Conservation (phyloP, 768 basidiomycete genomes). For the Kwoniella pini region DNA sequence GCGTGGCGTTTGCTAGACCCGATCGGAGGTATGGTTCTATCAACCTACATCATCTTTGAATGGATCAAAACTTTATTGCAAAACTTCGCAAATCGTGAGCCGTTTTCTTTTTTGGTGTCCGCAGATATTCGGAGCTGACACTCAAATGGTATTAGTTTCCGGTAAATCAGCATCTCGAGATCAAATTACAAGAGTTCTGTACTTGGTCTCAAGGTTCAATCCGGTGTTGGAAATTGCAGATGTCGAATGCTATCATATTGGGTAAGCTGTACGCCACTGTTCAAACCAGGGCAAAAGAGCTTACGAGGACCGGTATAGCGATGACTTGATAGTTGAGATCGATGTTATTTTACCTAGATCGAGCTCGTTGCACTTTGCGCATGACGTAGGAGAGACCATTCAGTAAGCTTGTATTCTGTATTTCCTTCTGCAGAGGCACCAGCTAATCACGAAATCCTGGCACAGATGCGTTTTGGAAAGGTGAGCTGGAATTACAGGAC, state of each 20-base stretch:
- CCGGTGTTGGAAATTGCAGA: slow-evolving; percentile 54
- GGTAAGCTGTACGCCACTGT: too few species aligned
- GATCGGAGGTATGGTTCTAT: slow-evolving; percentile 56
- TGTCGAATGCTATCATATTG: slow-evolving; percentile 56
- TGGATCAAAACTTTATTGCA: slow-evolving; percentile 55
- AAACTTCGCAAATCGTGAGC: slow-evolving; percentile 55
- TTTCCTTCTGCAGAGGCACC: neutral
- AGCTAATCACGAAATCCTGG: neutral
- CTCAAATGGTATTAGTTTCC: slow-evolving; percentile 34
- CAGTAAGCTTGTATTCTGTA: slow-evolving; percentile 37
- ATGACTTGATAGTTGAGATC: slow-evolving; percentile 45
- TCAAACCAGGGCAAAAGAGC: too few species aligned
- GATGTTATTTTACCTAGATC: slow-evolving; percentile 49
- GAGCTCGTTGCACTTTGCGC: slow-evolving; percentile 51
- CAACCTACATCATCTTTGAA: slow-evolving; percentile 54
- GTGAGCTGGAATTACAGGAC: too few species aligned
- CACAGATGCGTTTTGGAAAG: slow-evolving; percentile 40
- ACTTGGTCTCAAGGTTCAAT: slow-evolving; percentile 56
- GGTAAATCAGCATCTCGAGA: slow-evolving; percentile 43
- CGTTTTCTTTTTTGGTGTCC: slow-evolving; percentile 9
- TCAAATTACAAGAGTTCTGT: slow-evolving; percentile 52
- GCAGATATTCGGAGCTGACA: neutral
- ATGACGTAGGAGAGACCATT: slow-evolving; percentile 54
- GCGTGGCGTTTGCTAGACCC: slow-evolving; percentile 54
- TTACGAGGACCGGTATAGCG: too few species aligned